Conservation (phyloP, 352 stramenopile species). For the Pythium dissimile region DNA sequence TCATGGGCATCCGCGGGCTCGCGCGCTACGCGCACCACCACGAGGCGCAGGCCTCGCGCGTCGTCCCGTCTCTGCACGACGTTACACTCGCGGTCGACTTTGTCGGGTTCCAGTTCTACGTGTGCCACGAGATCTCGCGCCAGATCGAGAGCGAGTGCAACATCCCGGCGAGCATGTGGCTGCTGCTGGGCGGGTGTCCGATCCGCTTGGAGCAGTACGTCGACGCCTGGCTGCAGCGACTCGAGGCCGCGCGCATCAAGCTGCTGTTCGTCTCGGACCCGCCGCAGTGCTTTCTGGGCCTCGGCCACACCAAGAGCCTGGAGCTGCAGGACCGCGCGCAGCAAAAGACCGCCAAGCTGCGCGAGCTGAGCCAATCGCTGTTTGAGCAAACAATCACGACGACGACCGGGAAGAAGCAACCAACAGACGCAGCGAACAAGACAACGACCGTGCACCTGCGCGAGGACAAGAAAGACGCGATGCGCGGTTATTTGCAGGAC, state of each 20-base stretch:
- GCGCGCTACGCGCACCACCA: conserved; percentile 54
- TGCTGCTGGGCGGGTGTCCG: conserved; percentile 49
- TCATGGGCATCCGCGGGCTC: conserved; percentile 65
- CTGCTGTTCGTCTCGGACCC: conserved; percentile 75
- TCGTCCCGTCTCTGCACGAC: conserved; percentile 36
- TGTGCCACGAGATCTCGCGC: conserved; percentile 55
- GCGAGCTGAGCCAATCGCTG: conserved; percentile 32
- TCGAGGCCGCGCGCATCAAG: conserved; percentile 38
- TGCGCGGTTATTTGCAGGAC: conserved; percentile 40
- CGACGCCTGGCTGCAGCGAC: conserved; percentile 24
- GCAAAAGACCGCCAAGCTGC: conserved; percentile 52
- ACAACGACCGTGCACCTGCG: conserved; percentile 9
- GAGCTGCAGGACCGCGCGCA: conserved; percentile 47
- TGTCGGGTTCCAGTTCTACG: conserved; percentile 69
- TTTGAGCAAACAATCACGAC: conserved; percentile 17
- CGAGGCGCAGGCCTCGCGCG: conserved; percentile 37
- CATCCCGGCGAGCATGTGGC: conserved; percentile 40
- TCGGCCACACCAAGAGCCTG: conserved; percentile 60
- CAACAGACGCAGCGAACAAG: background rate
- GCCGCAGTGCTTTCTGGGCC: conserved; percentile 68
- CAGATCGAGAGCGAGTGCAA: conserved; percentile 27
- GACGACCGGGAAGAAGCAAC: background rate
- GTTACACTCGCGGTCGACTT: conserved; percentile 82
- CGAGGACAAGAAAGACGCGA: conserved; percentile 10
- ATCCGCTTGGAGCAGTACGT: conserved; percentile 49